Percentiles rank a stretch among this genome's conserved stretches.
Conservation (phyloP, 2,329 filamentous ascomycete species). For the Thermoascus crustaceus region DNA sequence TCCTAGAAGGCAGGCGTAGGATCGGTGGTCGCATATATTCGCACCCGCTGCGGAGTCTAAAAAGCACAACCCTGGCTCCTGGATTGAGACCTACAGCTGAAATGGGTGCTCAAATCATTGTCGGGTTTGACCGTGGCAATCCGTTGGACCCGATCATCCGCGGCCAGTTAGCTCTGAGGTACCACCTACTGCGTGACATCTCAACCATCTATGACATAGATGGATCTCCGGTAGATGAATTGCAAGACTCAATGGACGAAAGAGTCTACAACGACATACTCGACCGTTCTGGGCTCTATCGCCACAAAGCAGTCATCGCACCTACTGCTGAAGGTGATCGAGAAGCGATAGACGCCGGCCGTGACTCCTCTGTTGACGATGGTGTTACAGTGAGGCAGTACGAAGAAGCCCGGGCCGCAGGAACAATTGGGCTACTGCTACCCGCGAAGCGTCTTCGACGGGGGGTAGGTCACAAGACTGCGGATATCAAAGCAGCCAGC, state of each 20-base stretch:
- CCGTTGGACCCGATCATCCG: conserved; percentile 85
- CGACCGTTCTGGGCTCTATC: conserved; percentile 83
- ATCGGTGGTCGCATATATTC: conserved; percentile 93
- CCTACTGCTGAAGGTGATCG: conserved; percentile 75
- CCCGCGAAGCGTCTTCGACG: conserved; percentile 37
- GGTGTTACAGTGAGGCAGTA: conserved; percentile 63
- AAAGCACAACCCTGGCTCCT: conserved; percentile 43
- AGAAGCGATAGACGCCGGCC: conserved; percentile 71
- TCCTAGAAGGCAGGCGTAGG: conserved; percentile 79
- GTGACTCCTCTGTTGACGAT: conserved; percentile 65
- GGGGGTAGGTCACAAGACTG: conserved; percentile 39
- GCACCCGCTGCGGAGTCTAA: conserved; percentile 56
- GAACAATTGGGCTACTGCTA: conserved; percentile 39
- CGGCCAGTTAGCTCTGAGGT: conserved; percentile 78
- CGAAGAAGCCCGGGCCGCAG: conserved; percentile 60
- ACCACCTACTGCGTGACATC: conserved; percentile 69
- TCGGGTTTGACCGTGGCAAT: conserved; percentile 92
- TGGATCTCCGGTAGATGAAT: conserved; percentile 59
- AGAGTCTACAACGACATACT: conserved; percentile 91
- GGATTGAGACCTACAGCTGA: conserved; percentile 70
- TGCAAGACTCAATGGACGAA: conserved; percentile 75
- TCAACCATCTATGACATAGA: conserved; percentile 79
- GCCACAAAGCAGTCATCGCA: conserved; percentile 63
- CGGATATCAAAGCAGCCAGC: conserved; percentile 41
- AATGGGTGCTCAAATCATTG: conserved; percentile 97